Percentiles rank a stretch among this genome's conserved stretches.
These are phyloP conservation scores for Persicaria tinctoria DNA, from an alignment of 148 eudicot species.

Conservation along the genomic window DNA sequence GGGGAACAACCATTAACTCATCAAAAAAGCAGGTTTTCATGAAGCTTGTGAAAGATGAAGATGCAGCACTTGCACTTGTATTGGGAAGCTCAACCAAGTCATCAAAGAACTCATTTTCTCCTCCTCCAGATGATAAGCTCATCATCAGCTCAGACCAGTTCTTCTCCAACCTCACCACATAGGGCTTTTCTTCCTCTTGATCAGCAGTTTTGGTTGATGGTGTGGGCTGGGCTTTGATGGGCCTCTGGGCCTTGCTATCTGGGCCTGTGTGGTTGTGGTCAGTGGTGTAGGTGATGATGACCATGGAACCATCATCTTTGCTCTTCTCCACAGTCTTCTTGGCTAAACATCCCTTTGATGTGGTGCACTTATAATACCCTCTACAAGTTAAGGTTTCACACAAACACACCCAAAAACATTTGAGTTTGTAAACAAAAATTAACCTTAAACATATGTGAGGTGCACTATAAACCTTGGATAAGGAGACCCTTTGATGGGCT, in stretches of 20 bases:
- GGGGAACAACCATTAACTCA: constrained; percentile 28
- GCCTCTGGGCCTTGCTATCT: background rate
- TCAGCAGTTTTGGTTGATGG: background rate
- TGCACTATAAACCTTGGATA: constrained; percentile 37
- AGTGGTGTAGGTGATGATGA: constrained; percentile 66
- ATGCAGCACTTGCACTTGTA: constrained; percentile 4
- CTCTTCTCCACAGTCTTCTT: constrained; percentile 78
- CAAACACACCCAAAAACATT: background rate
- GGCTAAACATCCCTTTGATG: constrained; percentile 71
- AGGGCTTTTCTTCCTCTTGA: constrained; percentile 20
- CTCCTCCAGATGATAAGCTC: constrained; percentile 17
- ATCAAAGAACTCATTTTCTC: constrained; percentile 60
- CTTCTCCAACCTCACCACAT: constrained; percentile 22
- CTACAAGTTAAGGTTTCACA: constrained; percentile 23
- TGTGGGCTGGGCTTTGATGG: background rate
- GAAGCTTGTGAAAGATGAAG: constrained; percentile 39
- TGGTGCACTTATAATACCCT: constrained; percentile 80
- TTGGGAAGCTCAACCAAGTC: constrained; percentile 52
- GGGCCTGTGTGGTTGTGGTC: constrained; percentile 43
- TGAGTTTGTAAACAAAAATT: no score
- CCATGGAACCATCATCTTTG: constrained; percentile 52
- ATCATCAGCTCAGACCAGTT: constrained; percentile 6
- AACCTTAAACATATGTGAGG: no score
- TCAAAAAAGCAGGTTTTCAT: constrained; percentile 36
- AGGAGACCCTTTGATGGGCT: constrained; percentile 72